Percentiles rank a stretch among this genome's conserved stretches.
Evolutionary conservation across 352 stramenopile species (phyloP).

Genomic region (Phytophthora ramorum): DNA sequence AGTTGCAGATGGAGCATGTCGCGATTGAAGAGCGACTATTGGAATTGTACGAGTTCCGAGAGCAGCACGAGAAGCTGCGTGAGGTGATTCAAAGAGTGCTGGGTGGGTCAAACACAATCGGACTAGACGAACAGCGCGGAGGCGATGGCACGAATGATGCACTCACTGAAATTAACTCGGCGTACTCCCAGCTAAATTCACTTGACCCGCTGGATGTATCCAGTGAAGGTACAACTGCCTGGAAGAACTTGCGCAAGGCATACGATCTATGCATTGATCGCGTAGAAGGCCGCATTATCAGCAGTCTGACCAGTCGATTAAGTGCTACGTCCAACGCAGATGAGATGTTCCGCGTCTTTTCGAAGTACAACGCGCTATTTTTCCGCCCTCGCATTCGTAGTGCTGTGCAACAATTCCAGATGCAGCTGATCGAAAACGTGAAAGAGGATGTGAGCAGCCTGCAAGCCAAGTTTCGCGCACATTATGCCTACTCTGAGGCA

Average conservation of each 20-base stretch:
- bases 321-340: slow-evolving; percentile 92
- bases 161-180: slow-evolving; percentile 88
- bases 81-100: slow-evolving; percentile 91
- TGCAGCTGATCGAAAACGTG: slow-evolving; percentile 98
- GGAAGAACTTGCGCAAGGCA: slow-evolving; percentile 88
- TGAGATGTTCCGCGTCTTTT: slow-evolving; percentile 97
- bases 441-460: slow-evolving; percentile 96
- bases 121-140: slow-evolving; percentile 45
- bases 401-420: slow-evolving; percentile 99
- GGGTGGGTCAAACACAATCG: slow-evolving; percentile 45
- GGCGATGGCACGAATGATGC: slow-evolving; percentile 83
- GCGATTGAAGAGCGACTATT: slow-evolving; percentile 88
- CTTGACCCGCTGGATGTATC: slow-evolving; percentile 90
- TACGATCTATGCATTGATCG: slow-evolving; percentile 93
- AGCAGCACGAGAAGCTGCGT: slow-evolving; percentile 91
- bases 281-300: slow-evolving; percentile 93
- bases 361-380: slow-evolving; percentile 98
- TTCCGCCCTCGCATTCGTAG: slow-evolving; percentile 94
- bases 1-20: slow-evolving; percentile 88
- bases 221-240: slow-evolving; percentile 78
- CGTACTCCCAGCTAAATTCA: slow-evolving; percentile 84
- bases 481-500: slow-evolving; percentile 97
- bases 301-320: slow-evolving; percentile 88
- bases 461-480: slow-evolving; percentile 94
- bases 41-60: slow-evolving; percentile 91